Evolutionary conservation across 805 yeast species (phyloP).

Genomic region (Ogataea allantospora): DNA sequence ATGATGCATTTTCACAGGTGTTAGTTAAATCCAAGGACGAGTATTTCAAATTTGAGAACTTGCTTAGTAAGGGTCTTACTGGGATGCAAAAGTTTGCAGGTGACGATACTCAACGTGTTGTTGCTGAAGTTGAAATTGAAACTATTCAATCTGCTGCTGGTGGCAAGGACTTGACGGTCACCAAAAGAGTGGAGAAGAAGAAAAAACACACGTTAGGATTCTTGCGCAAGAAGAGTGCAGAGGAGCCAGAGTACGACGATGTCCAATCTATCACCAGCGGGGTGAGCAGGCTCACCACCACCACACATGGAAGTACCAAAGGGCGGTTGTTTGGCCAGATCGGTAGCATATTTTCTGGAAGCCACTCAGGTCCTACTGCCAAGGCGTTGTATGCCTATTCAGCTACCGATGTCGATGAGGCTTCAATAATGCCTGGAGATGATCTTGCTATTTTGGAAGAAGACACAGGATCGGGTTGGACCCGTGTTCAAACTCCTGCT

Average conservation of each 20-base stretch:
- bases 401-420: conserved; percentile 76
- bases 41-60: conserved; percentile 45
- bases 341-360: conserved; percentile 18
- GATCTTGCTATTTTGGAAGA: conserved; percentile 51
- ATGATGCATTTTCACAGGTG: conserved; percentile 35
- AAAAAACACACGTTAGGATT: conserved; percentile 57
- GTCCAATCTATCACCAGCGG: conserved; percentile 29
- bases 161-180: conserved; percentile 64
- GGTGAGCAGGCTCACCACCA: conserved; percentile 28
- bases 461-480: conserved; percentile 96
- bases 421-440: conserved; percentile 60
- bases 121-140: conserved; percentile 84
- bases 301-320: conserved; percentile 22
- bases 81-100: conserved; percentile 61
- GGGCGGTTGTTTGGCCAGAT: conserved; percentile 28
- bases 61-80: conserved; percentile 50
- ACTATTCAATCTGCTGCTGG: conserved; percentile 84
- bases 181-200: conserved; percentile 48
- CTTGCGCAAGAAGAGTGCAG: conserved; percentile 22
- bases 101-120: conserved; percentile 72
- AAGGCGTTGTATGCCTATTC: conserved; percentile 63
- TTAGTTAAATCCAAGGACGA: conserved; percentile 40
- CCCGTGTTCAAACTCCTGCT: conserved; percentile 49
- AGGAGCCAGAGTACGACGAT: conserved; percentile 24
- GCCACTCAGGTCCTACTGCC: conserved; percentile 18